Conservation (phyloP, 805 yeast species). For the Nakazawaea ishiwadae region DNA sequence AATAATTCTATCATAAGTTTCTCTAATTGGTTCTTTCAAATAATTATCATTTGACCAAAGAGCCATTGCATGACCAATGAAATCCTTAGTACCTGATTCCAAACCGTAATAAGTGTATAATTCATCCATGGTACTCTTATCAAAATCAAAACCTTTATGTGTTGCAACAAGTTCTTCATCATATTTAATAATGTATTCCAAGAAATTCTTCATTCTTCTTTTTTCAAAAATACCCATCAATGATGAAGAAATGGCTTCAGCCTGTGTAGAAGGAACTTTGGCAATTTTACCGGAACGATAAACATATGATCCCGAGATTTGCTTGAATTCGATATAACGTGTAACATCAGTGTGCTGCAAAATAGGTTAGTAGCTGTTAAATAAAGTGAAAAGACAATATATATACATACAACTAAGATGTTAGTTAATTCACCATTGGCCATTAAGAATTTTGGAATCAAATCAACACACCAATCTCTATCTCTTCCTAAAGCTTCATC, state of each 20-base stretch:
- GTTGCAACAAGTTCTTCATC: conserved; percentile 75
- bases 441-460: conserved; percentile 96
- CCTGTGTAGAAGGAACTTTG: conserved; percentile 89
- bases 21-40: conserved; percentile 84
- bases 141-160: conserved; percentile 83
- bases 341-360: conserved; percentile 86
- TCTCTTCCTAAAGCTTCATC: conserved; percentile 78
- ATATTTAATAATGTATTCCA: conserved; percentile 82
- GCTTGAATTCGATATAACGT: conserved; percentile 92
- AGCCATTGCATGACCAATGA: conserved; percentile 98
- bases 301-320: conserved; percentile 92
- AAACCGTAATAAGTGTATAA: conserved; percentile 85
- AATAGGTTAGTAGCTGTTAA: conserved; percentile 1
- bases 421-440: conserved; percentile 96
- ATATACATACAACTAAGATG: conserved; percentile 51
- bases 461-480: conserved; percentile 96
- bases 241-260: conserved; percentile 87
- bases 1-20: conserved; percentile 79
- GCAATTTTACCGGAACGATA: conserved; percentile 87
- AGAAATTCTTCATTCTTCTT: conserved; percentile 87
- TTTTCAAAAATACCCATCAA: conserved; percentile 96
- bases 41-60: conserved; percentile 92
- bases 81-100: conserved; percentile 90
- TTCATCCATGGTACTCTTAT: conserved; percentile 86
- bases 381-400: background rate